Evolutionary conservation across 2,329 filamentous ascomycete genomes (phyloP), one percentile per base, ranked within the genome.

Genomic region (Madurella fahalii): DNA sequence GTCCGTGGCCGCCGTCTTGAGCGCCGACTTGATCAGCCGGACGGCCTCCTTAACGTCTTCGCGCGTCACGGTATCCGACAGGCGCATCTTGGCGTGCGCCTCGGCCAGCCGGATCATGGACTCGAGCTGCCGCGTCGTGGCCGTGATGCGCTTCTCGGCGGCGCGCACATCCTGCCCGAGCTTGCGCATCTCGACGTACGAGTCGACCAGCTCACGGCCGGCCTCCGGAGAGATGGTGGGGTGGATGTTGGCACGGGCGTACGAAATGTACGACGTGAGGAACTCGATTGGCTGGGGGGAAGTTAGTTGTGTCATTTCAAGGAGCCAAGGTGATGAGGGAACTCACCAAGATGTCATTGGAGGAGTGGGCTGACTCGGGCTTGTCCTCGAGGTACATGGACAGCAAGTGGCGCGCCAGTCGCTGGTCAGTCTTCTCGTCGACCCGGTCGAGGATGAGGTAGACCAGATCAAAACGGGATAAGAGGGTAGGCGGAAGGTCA

Each of bases 1-100:
- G 69, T 99, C 95, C 0, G 95, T 99, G n/a, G 94, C 94, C 0
- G 93, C 90, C 61, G 95, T 95, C 78, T 97, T 97, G 67, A 99
- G 83, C 1, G 95, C 94, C 1, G 86, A 89, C 67, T 93, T 90
- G 72, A 99, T 99, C 41, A 99, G 79, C 11, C 94, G 87, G 45
- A 95, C 90, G 0, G 94, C 92, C 74, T 99, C 94, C 47, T 84
- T 76, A 5, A 99, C 95, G 66, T 99, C 95, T 47, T 82, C 81
- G 30, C 81, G 83, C 0, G 89, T 91, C 41, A 99, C 94, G 13
- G 78, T 82, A 2, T 77, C 70, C 0, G 87, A 83, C 5, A 99
- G 82, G 4, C 94, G 88, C 95, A 99, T 99, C 72, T 96, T 96
- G 47, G 94, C 95, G 72, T 99, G 95, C 0, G 92, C 94, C 76